A percentile compares a stretch with the other conserved stretches of the same genome.
phyloP scores from a whole-genome alignment of 768 basidiomycete genomes.

The Tylopilus felleus region DNA sequence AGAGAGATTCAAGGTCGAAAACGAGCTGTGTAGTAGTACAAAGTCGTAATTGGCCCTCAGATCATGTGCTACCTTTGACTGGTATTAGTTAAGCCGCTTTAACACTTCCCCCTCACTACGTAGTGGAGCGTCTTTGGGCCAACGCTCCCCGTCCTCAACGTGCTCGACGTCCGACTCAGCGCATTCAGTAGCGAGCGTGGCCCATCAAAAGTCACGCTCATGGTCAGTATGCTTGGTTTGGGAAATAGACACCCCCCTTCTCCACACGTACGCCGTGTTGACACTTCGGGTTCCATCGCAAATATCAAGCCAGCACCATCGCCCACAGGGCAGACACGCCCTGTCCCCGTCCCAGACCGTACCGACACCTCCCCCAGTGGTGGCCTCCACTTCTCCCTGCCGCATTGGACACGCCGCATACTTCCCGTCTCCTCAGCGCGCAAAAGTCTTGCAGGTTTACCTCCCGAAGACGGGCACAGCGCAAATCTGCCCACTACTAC shows the following conservation, averaged over 20 bases:
- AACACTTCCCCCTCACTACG: conserved; percentile 7
- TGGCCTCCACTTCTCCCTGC: conserved; percentile 53
- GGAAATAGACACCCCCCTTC: conserved; percentile 35
- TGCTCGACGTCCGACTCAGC: neutral
- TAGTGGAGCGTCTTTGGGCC: neutral
- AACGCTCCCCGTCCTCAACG: neutral
- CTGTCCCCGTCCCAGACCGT: conserved; percentile 42
- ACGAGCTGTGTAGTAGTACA: neutral
- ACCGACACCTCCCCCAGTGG: conserved; percentile 36
- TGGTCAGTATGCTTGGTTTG: conserved; percentile 40
- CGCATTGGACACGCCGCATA: conserved; percentile 59
- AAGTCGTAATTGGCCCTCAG: neutral
- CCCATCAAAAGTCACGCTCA: conserved; percentile 13
- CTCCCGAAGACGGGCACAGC: conserved; percentile 24
- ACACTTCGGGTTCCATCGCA: conserved; percentile 29
- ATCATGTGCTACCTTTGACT: neutral
- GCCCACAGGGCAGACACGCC: conserved; percentile 47
- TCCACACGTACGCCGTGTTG: conserved; percentile 22
- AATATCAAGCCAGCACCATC: conserved; percentile 32
- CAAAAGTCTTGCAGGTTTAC: conserved; percentile 26
- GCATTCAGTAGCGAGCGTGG: neutral
- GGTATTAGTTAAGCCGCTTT: conserved; percentile 13
- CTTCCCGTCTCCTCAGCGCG: conserved; percentile 32
- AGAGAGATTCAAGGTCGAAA: conserved; percentile 46
- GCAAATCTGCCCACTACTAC: conserved; percentile 19